Conservation (phyloP, 805 yeast species). For the Blastobotrys chiropterorum region DNA sequence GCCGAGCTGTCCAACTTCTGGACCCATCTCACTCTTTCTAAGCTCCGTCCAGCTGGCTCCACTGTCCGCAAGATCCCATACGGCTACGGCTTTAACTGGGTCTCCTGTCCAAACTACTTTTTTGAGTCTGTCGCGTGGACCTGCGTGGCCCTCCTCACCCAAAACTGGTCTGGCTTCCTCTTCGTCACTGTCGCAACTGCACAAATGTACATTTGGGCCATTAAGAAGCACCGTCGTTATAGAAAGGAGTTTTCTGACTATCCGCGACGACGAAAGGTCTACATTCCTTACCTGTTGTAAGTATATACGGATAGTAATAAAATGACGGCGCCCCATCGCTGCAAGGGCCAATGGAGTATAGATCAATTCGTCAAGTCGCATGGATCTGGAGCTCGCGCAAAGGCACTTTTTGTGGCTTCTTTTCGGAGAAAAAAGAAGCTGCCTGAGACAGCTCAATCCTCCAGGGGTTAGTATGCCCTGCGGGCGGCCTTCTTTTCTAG, state of each 20-base stretch:
- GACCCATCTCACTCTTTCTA: constrained; percentile 59
- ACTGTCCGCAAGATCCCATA: constrained; percentile 64
- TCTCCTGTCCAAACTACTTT: constrained; percentile 92
- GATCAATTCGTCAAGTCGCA: too few relatives aligned
- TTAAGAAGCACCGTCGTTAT: constrained; percentile 70
- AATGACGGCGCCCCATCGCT: too few relatives aligned
- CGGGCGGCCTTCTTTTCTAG: too few relatives aligned
- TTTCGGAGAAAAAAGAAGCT: too few relatives aligned
- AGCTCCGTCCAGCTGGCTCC: constrained; percentile 48
- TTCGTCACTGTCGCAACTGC: constrained; percentile 64
- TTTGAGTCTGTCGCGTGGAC: constrained; percentile 81
- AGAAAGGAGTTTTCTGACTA: constrained; percentile 69
- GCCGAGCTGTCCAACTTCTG: constrained; percentile 69
- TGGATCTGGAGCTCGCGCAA: too few relatives aligned
- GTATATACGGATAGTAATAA: background rate
- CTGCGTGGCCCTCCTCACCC: constrained; percentile 58
- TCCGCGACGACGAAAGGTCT: constrained; percentile 70
- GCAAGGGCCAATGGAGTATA: too few relatives aligned
- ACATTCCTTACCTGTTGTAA: constrained; percentile 67
- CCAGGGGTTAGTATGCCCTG: too few relatives aligned
- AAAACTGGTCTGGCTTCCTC: constrained; percentile 69
- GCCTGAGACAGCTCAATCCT: too few relatives aligned
- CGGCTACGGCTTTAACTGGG: constrained; percentile 75
- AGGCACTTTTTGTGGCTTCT: too few relatives aligned
- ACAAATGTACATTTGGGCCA: constrained; percentile 93